Evolutionary conservation across 2,329 filamentous ascomycete species (phyloP).

Genomic region (Colletotrichum eleusines): DNA sequence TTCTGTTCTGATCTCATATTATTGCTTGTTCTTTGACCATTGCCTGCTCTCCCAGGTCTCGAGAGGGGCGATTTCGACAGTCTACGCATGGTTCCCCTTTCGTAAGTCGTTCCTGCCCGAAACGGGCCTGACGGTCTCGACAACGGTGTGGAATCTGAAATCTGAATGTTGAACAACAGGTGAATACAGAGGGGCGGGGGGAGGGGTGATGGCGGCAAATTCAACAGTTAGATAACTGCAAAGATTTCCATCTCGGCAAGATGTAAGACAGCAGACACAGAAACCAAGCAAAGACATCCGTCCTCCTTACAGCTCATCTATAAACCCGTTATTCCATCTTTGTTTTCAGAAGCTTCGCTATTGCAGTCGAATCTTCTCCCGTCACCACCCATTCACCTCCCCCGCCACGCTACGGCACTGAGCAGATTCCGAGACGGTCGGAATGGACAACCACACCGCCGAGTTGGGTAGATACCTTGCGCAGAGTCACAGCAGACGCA

Average conservation of each 20-base stretch:
- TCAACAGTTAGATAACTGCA: neutral
- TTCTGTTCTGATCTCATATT: too few relatives aligned
- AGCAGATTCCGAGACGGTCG: neutral
- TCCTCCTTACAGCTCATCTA: neutral
- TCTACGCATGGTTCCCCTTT: neutral
- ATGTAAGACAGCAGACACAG: too few relatives aligned
- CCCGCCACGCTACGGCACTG: too few relatives aligned
- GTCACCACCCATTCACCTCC: neutral
- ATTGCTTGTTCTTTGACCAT: neutral
- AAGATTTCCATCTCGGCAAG: neutral
- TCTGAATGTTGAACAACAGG: neutral
- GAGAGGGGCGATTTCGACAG: neutral
- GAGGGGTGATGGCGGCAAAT: too few relatives aligned
- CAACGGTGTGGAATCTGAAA: too few relatives aligned
- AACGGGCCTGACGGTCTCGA: neutral
- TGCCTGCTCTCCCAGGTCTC: neutral
- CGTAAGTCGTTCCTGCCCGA: neutral
- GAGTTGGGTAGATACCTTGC: neutral
- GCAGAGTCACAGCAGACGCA: neutral
- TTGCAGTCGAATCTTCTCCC: neutral
- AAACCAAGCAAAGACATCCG: neutral
- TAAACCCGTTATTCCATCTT: neutral
- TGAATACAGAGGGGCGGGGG: neutral
- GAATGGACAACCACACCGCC: neutral
- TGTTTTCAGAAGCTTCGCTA: neutral